Base-by-base conservation (phyloP, 2,329 filamentous ascomycete genomes). In the Aspergillus tubingensis region DNA sequence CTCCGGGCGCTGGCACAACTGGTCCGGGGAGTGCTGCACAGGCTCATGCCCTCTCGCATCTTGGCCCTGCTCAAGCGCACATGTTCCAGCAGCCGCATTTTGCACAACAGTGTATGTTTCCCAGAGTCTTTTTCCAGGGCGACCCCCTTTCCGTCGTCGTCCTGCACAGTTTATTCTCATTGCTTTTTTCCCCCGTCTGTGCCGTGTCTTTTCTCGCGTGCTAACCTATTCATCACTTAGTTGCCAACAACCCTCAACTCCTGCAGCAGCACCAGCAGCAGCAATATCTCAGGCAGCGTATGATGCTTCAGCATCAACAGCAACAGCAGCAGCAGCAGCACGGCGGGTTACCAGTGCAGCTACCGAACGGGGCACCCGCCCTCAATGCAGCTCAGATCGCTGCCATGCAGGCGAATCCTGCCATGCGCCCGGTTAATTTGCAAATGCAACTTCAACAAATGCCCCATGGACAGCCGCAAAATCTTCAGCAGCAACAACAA, bases 41-140 rank as follows among this genome's bases (percentile, higher is more conserved):
- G 71, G 80, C 82, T 52, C 86, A 88, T 77, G 85, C 86, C 27
- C 76, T 88, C 63, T 84, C 82, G 51, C 86, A 88, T 71, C 75
- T 88, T 65, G 83, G 81, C 61, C 83, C 84, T 11, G 70, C 73
- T 36, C 82, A 85, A 67, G 81, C 81, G 62, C 82, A 83, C 61
- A 80, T 85, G 74, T 82, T 85, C 66, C 81, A 82, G 66, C 81
- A 82, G 61, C 79, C 78, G 47, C 77, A 76, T 44, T 75, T 77
- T 58, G 73, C 71, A 21, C 77, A 76, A 63, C 76, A 76, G 49
- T 77, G 77, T 80, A 70, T 71, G 78, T 76, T 59, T 21, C 8
- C 36, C 25, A 15, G 52, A 39, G 8, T 21, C 11, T 36, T 15
- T 36, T 36, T 44, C 49, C 7, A 6, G 21, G 10, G n/a, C 21